Base-by-base conservation (phyloP, 1,284 basidiomycete genomes). In the Puccinia horiana region DNA sequence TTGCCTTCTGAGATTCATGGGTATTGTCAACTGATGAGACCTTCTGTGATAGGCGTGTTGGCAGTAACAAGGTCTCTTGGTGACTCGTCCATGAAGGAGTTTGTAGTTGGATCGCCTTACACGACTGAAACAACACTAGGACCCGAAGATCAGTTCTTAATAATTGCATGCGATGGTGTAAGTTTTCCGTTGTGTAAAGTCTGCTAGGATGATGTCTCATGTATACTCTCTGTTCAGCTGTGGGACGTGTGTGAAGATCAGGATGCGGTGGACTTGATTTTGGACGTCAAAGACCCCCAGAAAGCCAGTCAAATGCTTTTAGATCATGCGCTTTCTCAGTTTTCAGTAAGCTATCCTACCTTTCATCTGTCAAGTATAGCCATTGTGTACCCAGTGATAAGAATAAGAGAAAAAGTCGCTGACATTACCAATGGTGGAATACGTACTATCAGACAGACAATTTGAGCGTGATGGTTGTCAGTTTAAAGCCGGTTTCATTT, bases 11-110 rank as follows among this genome's bases (percentile, higher is more conserved):
- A 83, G 9, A 70, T 73, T 40, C 16, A 29, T 54, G 40, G 8
- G 12, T 29, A 35, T 74, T 52, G 44, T 26, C 5, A 29, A 6
- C 12, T 37, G 14, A 52, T 58, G 26, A 18, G 12, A 14, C 69
- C 5, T 69, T 16, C 32, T 23, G 47, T 56, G 40, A 11, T 82
- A 88, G 89, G 94, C 56, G 96, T 99, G 14, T 89, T 99, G 80
- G 96, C 95, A 12, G 97, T 99, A 26, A 99, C 97, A 23, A 90
- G 97, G 74, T 96, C 95, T 84, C 89, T 99, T 63, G 97, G 97
- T 69, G 97, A 99, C 87, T 93, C 94, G 0, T 94, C 95, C 9
- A 99, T 99, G 96, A 99, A 99, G 88, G 96, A 99, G 86, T 99
- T 97, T 86, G 96, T 99, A 11, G 96, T 99, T 63, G 97, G 97